Percentiles rank a stretch among this genome's conserved stretches.
Conservation (phyloP, 2,329 filamentous ascomycete genomes). For the Fonsecaea pedrosoi region DNA sequence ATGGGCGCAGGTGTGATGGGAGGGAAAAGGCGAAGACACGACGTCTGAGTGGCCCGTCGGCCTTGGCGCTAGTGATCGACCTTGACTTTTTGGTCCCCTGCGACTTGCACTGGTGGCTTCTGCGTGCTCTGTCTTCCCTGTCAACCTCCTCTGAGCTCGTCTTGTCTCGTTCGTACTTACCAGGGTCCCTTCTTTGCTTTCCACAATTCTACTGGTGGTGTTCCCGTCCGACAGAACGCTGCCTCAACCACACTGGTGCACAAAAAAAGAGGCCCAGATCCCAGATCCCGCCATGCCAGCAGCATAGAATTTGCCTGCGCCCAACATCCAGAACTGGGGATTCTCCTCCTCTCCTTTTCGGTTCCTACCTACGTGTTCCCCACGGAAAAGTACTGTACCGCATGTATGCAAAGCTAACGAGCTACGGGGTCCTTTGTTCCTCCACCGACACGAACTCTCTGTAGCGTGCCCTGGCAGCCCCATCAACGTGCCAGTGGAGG, state of each 20-base stretch:
- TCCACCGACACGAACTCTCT: background rate
- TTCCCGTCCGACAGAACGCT: background rate
- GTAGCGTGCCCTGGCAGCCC: background rate
- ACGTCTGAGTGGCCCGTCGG: conserved; percentile 28
- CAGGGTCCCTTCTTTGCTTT: background rate
- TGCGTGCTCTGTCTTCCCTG: background rate
- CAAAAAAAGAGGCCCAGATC: background rate
- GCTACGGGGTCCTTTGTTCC: conserved; percentile 3
- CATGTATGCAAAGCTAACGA: background rate
- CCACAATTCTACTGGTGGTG: background rate
- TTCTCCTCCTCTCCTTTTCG: background rate
- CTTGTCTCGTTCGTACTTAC: background rate
- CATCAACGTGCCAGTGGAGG: background rate
- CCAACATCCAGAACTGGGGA: background rate
- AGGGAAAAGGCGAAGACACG: conserved; percentile 24
- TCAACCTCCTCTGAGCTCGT: background rate
- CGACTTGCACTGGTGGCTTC: conserved; percentile 1
- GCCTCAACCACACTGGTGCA: background rate
- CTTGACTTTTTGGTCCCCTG: conserved; percentile 1
- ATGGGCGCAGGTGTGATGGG: conserved; percentile 26
- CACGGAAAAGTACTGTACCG: conserved; percentile 1
- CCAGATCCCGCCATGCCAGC: conserved; percentile 3
- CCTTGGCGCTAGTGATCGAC: conserved; percentile 31
- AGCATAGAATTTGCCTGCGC: background rate
- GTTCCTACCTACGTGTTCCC: background rate